Conservation (phyloP, 2,329 filamentous ascomycete species). For the Calonectria leucothoes region DNA sequence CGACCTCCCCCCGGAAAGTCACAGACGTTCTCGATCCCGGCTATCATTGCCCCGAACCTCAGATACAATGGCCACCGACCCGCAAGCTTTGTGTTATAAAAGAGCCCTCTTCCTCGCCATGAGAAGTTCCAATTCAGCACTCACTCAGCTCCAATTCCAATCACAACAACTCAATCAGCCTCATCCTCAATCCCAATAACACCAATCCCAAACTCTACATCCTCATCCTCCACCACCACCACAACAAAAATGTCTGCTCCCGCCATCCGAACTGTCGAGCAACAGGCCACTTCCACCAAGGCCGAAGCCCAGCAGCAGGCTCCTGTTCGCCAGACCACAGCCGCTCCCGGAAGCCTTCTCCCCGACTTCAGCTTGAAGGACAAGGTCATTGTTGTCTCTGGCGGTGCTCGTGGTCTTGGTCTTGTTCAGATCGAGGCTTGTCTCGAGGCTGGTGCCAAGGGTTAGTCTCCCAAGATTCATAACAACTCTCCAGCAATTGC, state of each 20-base stretch:
- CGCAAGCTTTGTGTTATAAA: constrained; percentile 20
- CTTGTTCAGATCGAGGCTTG: constrained; percentile 83
- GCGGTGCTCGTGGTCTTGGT: constrained; percentile 81
- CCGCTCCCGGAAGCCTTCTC: constrained; percentile 52
- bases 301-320: constrained; percentile 17
- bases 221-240: neutral
- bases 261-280: constrained; percentile 17
- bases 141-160: neutral
- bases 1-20: constrained; percentile 6
- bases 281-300: constrained; percentile 22
- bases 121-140: neutral
- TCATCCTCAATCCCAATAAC: neutral
- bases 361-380: constrained; percentile 81
- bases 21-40: constrained; percentile 9
- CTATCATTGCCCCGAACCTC: neutral
- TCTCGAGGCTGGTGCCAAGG: constrained; percentile 81
- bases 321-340: constrained; percentile 30
- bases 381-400: constrained; percentile 82
- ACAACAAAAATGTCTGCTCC: constrained; percentile 12
- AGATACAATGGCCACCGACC: constrained; percentile 3
- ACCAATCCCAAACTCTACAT: neutral
- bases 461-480: constrained; percentile 46
- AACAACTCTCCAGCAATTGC: neutral
- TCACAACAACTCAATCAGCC: constrained; percentile 4
- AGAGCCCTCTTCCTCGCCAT: constrained; percentile 15